phyloP scores from a whole-genome alignment of 73 alveolate genomes.

The Symbiodinium pilosum region DNA sequence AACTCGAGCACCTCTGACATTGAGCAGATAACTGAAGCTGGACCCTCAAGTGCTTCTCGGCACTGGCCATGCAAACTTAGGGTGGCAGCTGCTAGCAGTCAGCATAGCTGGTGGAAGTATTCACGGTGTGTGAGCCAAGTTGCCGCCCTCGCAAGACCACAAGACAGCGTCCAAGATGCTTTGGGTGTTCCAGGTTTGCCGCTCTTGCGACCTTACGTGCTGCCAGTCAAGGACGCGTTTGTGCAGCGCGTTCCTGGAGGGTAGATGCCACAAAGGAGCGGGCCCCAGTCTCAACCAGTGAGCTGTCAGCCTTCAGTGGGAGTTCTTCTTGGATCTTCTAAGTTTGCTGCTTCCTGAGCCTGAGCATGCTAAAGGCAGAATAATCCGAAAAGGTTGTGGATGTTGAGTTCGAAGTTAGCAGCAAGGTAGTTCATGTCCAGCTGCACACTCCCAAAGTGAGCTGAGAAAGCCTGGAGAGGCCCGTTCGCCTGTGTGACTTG shows the following conservation, averaged over 20 bases:
- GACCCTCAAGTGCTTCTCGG: no score
- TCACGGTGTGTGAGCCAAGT: no score
- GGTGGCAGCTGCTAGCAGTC: neutral
- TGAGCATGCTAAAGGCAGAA: neutral
- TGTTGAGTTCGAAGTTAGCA: neutral
- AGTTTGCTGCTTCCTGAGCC: no score
- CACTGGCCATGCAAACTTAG: no score
- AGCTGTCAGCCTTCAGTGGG: no score
- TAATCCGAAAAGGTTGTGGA: neutral
- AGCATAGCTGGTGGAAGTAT: no score
- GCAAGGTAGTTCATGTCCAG: slow-evolving; percentile 39
- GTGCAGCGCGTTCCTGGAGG: slow-evolving; percentile 58
- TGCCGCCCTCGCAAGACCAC: neutral
- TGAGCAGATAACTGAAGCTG: neutral
- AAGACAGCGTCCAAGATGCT: neutral
- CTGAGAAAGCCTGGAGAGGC: slow-evolving; percentile 78
- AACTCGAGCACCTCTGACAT: neutral
- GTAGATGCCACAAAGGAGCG: slow-evolving; percentile 82
- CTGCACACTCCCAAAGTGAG: slow-evolving; percentile 88
- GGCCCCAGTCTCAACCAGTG: neutral
- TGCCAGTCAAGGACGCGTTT: neutral
- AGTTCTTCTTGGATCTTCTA: no score
- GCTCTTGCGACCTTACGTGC: no score
- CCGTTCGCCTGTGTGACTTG: no score
- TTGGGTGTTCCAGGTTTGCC: no score